Base-by-base conservation (phyloP, 495 filamentous ascomycete genomes). In the Venustampulla echinocandica region DNA sequence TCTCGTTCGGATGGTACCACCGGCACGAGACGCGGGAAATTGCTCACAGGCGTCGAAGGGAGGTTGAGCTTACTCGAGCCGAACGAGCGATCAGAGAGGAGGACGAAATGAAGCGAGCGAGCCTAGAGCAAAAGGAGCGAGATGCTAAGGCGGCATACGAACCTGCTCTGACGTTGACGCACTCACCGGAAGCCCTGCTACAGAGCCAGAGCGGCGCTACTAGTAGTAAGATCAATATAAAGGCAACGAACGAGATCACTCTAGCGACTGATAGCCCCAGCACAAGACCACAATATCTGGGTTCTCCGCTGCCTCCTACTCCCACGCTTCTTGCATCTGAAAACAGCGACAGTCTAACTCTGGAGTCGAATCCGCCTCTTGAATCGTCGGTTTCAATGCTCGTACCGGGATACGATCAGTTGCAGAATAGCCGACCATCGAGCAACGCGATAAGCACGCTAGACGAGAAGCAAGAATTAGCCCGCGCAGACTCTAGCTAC, bases 11-110 rank as follows among this genome's bases (percentile, higher is more conserved):
- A 2, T 83, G 78, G 78, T 30, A 65, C 17, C 61, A 77, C 48
- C 65, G 79, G 17, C 52, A 74, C 10, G 70, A 79, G 40, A 82
- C 79, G 0, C 70, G 78, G 9, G 67, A 75, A 41, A 77, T 81
- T 44, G 75, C 79, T 25, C 68, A 61, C 10, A 65, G 71, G 44
- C 76, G 77, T 13, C 65, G 73, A 25, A 52, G 64, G 32, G 69
- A 79, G 40, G 42, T 76, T 13, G 73, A 79, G 50, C 44, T 53
- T 21, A 67, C 68, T 4, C 62, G 61, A 27, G 61, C 61, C 5
- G 65, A 72, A 41, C 57, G 61, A 39, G 61, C 51, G 9, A 30
- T 52, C 6, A 50, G 39, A 21, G 53, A 58, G 13, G 51, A 58
- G 34, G 47, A 57, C 42, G 55, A 45, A 24, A 34, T 17, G 28